These are phyloP conservation scores for Astrephomene gubernaculifera DNA, from an alignment of 139 green algal species.

Conservation along the genomic window DNA sequence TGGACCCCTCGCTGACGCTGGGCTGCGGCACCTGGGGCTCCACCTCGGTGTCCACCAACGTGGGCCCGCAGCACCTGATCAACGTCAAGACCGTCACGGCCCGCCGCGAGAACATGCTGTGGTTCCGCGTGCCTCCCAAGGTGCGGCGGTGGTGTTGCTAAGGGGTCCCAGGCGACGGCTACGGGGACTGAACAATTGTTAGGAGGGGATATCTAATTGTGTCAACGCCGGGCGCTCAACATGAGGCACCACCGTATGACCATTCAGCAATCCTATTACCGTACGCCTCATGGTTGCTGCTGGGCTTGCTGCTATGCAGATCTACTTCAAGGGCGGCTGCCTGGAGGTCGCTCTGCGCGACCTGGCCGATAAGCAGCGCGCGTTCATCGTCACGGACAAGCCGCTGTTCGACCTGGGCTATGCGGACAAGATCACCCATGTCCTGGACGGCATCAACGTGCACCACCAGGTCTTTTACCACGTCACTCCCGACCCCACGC, in stretches of 20 bases:
- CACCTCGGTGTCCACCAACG: constrained; percentile 75
- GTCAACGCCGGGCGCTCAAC: too few relatives aligned
- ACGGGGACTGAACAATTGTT: too few relatives aligned
- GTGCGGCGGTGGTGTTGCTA: constrained; percentile 15
- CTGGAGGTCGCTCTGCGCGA: constrained; percentile 70
- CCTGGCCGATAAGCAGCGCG: constrained; percentile 64
- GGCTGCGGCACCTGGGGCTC: constrained; percentile 76
- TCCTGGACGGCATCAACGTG: constrained; percentile 54
- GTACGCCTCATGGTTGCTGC: too few relatives aligned
- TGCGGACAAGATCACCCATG: constrained; percentile 51
- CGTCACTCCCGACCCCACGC: constrained; percentile 71
- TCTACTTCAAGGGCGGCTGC: constrained; percentile 63
- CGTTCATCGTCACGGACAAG: constrained; percentile 79
- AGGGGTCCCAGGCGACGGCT: too few relatives aligned
- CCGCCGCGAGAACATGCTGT: constrained; percentile 79
- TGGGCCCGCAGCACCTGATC: constrained; percentile 75
- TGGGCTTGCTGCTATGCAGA: too few relatives aligned
- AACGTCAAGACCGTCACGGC: constrained; percentile 77
- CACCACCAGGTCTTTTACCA: constrained; percentile 73
- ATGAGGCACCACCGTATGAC: too few relatives aligned
- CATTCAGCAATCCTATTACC: too few relatives aligned
- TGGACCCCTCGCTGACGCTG: constrained; percentile 80
- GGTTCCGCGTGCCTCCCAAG: constrained; percentile 80
- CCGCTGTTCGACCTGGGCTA: constrained; percentile 72
- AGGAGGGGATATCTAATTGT: too few relatives aligned